A percentile compares a stretch with the other conserved stretches of the same genome.
phyloP scores from a whole-genome alignment of 495 filamentous ascomycete species.

The Hypoxylon trugodes region DNA sequence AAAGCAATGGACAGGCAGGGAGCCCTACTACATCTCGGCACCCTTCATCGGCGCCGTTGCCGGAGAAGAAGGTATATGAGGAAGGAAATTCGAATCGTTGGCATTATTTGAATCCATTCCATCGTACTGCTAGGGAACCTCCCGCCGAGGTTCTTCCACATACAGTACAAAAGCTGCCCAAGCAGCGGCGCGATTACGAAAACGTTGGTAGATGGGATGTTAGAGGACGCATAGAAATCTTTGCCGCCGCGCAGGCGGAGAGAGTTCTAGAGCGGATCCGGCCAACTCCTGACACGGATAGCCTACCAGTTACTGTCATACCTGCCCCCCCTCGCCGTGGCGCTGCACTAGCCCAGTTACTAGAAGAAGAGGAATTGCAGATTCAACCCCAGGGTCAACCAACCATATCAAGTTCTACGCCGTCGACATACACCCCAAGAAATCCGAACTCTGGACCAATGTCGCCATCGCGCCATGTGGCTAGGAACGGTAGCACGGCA shows the following conservation, averaged over 20 bases:
- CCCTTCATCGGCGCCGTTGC: constrained; percentile 2
- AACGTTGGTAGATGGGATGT: constrained; percentile 53
- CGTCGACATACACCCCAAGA: neutral
- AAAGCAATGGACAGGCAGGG: constrained; percentile 24
- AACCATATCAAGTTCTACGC: constrained; percentile 5
- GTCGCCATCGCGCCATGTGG: constrained; percentile 9
- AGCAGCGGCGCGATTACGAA: constrained; percentile 36
- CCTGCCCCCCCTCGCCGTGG: constrained; percentile 57
- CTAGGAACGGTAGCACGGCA: constrained; percentile 19
- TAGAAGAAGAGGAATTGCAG: constrained; percentile 51
- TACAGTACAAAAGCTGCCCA: constrained; percentile 31
- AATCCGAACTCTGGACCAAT: constrained; percentile 8
- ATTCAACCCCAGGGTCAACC: constrained; percentile 9
- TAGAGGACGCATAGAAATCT: constrained; percentile 54
- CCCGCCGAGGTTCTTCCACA: constrained; percentile 45
- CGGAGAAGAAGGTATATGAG: constrained; percentile 16
- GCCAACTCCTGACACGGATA: constrained; percentile 57
- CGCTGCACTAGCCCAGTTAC: constrained; percentile 53
- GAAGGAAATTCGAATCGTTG: constrained; percentile 17
- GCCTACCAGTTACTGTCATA: constrained; percentile 59
- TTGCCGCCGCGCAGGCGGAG: constrained; percentile 57
- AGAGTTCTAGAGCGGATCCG: constrained; percentile 54
- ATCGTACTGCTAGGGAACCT: constrained; percentile 31
- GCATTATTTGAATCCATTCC: constrained; percentile 35
- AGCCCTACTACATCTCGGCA: constrained; percentile 19